Conservation (phyloP, 129 eudicot genomes). For the Lactuca sativa region DNA sequence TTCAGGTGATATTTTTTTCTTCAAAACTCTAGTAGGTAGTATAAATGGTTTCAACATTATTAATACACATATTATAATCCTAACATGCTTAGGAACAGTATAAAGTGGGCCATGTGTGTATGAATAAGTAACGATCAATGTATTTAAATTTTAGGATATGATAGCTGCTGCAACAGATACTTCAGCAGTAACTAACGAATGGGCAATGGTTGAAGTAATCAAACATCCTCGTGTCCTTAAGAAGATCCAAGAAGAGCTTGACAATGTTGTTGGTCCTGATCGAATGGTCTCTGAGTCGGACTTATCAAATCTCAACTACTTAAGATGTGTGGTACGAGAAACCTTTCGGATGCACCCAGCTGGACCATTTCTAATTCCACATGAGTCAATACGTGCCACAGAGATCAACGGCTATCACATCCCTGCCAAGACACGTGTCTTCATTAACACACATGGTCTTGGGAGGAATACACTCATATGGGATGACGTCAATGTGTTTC, state of each 20-base stretch:
- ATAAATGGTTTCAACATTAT: no score
- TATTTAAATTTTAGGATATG: constrained; percentile 60
- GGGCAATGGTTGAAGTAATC: constrained; percentile 95
- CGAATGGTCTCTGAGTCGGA: constrained; percentile 82
- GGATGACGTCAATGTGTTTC: constrained; percentile 73
- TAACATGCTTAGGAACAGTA: no score
- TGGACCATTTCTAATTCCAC: constrained; percentile 95
- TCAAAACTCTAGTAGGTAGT: not conserved
- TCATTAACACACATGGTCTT: constrained; percentile 87
- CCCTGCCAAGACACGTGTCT: constrained; percentile 87
- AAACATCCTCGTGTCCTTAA: constrained; percentile 76
- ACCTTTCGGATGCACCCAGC: constrained; percentile 96
- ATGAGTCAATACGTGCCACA: constrained; percentile 73
- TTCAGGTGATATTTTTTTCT: constrained; percentile 53
- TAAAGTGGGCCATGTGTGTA: no score
- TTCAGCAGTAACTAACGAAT: constrained; percentile 91
- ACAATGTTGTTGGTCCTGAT: constrained; percentile 57
- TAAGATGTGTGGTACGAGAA: constrained; percentile 83
- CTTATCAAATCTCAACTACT: constrained; percentile 64
- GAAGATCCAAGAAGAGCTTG: constrained; percentile 81
- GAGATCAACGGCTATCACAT: constrained; percentile 81
- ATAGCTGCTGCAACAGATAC: constrained; percentile 98
- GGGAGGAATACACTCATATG: constrained; percentile 76
- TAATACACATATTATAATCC: no score
- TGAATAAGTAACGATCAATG: not conserved